Conservation (phyloP, 2,329 filamentous ascomycete genomes). For the Nannizziopsis arthrosporioides region DNA sequence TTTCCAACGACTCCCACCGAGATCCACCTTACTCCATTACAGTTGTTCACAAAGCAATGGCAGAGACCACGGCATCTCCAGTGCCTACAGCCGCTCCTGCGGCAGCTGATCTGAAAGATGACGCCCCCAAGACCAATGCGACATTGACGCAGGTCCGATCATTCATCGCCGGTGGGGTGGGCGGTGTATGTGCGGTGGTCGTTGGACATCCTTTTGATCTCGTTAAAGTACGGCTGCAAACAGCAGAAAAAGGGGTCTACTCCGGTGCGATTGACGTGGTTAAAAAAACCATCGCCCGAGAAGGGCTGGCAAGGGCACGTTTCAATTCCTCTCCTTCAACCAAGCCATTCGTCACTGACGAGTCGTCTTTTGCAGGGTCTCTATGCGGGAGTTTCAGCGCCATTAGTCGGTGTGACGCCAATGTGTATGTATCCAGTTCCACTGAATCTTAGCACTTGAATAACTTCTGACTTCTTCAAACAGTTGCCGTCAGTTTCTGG, state of each 20-base stretch:
- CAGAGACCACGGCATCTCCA: conserved; percentile 25
- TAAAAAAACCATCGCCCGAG: conserved; percentile 70
- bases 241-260: conserved; percentile 87
- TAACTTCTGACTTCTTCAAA: background rate
- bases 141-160: conserved; percentile 61
- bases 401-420: conserved; percentile 86
- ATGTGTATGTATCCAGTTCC: conserved; percentile 67
- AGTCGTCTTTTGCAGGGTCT: conserved; percentile 48
- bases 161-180: conserved; percentile 79
- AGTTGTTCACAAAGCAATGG: background rate
- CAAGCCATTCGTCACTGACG: background rate
- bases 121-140: conserved; percentile 27
- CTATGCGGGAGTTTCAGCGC: conserved; percentile 94
- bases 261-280: conserved; percentile 84
- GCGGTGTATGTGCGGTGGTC: conserved; percentile 83
- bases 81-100: conserved; percentile 21
- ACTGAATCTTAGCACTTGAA: background rate
- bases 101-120: conserved; percentile 23
- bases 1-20: background rate
- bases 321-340: background rate
- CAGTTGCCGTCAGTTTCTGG: conserved; percentile 58
- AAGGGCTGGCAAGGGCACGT: conserved; percentile 56
- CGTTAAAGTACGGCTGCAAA: conserved; percentile 95
- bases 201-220: conserved; percentile 96
- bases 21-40: background rate